A percentile compares a stretch with the other conserved stretches of the same genome.
These are phyloP conservation scores for Blastocystis sp. DNA, from an alignment of 352 stramenopile species.

Conservation along the genomic window DNA sequence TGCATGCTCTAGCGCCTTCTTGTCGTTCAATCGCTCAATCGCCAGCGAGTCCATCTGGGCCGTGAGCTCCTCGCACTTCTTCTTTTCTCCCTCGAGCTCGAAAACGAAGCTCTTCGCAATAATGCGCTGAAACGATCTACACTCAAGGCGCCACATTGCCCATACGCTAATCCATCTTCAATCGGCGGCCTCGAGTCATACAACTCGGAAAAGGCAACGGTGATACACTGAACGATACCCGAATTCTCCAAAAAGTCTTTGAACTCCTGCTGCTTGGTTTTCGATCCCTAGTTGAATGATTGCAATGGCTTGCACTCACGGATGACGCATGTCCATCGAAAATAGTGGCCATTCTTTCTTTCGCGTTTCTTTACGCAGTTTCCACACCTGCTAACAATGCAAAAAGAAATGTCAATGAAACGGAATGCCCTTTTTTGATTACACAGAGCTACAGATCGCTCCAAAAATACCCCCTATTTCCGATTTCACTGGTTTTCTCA, in stretches of 20 bases:
- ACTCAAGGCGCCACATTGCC: neutral
- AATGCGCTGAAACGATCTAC: slow-evolving; percentile 28
- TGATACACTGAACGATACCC: slow-evolving; percentile 57
- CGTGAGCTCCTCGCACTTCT: neutral
- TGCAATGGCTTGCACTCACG: too few relatives aligned
- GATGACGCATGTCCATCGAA: too few relatives aligned
- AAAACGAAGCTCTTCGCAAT: neutral
- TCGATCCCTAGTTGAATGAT: slow-evolving; percentile 1
- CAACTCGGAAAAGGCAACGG: slow-evolving; percentile 13
- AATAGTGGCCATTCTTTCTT: too few relatives aligned
- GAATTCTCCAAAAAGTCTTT: slow-evolving; percentile 57
- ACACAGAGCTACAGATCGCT: too few relatives aligned
- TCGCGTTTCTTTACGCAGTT: too few relatives aligned
- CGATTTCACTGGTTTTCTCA: too few relatives aligned
- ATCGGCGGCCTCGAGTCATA: neutral
- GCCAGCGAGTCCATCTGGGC: neutral
- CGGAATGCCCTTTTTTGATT: too few relatives aligned
- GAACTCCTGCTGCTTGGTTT: slow-evolving; percentile 31
- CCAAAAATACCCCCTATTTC: too few relatives aligned
- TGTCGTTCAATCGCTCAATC: neutral
- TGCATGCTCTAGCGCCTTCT: neutral
- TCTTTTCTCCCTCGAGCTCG: slow-evolving; percentile 11
- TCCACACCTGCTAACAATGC: too few relatives aligned
- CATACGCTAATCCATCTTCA: slow-evolving; percentile 42
- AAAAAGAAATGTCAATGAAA: too few relatives aligned